Base-by-base conservation (phyloP, 306 rosid species). In the Adenanthera pavonina region DNA sequence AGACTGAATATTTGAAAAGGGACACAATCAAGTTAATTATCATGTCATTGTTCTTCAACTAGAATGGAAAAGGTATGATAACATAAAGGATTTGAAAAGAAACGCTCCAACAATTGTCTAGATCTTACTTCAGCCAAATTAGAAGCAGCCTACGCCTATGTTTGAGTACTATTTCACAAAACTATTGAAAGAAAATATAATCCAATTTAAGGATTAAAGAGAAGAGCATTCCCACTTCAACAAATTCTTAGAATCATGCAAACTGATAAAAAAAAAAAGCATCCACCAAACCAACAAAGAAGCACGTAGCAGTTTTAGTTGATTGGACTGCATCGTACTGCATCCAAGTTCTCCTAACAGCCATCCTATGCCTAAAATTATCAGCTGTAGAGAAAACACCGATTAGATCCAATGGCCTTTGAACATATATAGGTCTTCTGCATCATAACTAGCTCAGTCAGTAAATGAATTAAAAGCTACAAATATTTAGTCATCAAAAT, bases 301-400 rank as follows among this genome's bases (percentile, higher is more conserved):
- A 93, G 62, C 97, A 97, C 77, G 94, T 98, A 11, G 97, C 97
- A 49, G 89, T 89, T 43, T 52, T 60, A 78, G 88, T 89, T 48
- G 97, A 89, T 86, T 85, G 89, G 69, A 96, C 94, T 64, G 87
- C 92, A 79, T 90, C 80, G 78, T 93, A 96, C 87, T 96, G 99
- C 98, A 96, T 94, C 99, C 99, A 96, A n/a, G 99, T 91, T 88
- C 99, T 94, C 87, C 99, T 88, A 75, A 94, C 97, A 74, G 99
- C 93, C 99, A 96, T 96, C 80, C 99, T 82, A 36, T 90, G 93
- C 87, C 94, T 93, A 74, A 96, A 96, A 89, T 96, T 96, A 93
- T 96, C 94, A 19, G 99, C 99, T 0, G 96, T 96, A 40, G 99
- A 96, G 87, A 96, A 96, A 86, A 96, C 98, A 72, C 99, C 99